Base-by-base conservation (phyloP, 345 rosid species). In the Bruguiera parviflora region DNA sequence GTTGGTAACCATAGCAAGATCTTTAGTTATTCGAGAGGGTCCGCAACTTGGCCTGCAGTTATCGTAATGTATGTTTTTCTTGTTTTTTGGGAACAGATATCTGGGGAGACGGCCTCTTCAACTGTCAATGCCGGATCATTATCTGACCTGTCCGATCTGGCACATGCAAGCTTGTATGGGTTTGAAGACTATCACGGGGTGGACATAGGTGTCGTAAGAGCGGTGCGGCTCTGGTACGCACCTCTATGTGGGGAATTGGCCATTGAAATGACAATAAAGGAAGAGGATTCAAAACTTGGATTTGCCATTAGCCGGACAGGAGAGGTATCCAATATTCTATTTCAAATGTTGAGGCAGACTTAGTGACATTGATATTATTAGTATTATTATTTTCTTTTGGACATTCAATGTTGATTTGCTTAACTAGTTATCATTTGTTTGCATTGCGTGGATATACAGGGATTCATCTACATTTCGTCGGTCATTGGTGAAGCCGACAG, bases 151-250 rank as follows among this genome's bases (percentile, higher is more conserved):
- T 84, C 97, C 0, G 87, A 86, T 67, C 83, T 90, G 6, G 93
- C 92, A 55, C 83, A 84, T 59, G 92, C 78, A 5, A 95, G 96
- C 74, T 75, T 95, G 9, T 95, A 95, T 49, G 99, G 99, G 19
- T 95, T 95, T 53, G 99, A 95, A 85, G 99, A 95, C 75, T 95
- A 92, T 72, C 99, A 95, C 24, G 97, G 97, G 49, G 93, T 95
- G 47, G 99, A 95, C 83, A 84, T 95, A 27, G 99, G 99, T 55
- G 96, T 95, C 21, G 97, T 95, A 24, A 85, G 97, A 80, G 96
- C 97, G 5, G 94, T 88, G 64, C 85, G 99, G 61, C 92, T 95
- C 7, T 95, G 99, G 99, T 95, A 76, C 58, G 85, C 92, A 58
- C 96, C 99, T 28, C 75, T 86, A 4, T 93, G 79, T 3, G 87